Evolutionary conservation across 805 yeast species (phyloP), one percentile per base, ranked within the genome.

Genomic region (Candida sphagnicola): DNA sequence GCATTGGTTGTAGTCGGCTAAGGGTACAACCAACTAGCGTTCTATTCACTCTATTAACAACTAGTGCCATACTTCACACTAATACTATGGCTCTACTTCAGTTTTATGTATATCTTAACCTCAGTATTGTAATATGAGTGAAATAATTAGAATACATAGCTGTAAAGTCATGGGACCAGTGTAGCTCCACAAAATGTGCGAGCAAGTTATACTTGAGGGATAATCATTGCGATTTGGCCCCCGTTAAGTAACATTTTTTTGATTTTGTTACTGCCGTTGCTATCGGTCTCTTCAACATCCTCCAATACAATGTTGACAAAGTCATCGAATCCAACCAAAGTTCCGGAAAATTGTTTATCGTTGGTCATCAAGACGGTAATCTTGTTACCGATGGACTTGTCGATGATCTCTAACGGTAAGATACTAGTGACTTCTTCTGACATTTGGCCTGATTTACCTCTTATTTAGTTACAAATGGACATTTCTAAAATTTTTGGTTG

Each of bases 321-420:
- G 61, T 93, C 98, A 58, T 93, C 99, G 60, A 91, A 91, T 1
- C 98, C 98, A 19, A 84, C 77, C 37, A 93, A 69, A 3, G 80
- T 86, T 1, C 99, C 99, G n/a, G 76, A 74, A 57, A 88, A 93
- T 57, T 90, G 97, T 57, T 78, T 78, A 42, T 73, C 69, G 44
- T 62, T 67, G 32, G 74, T 56, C 64, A 87, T 69, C 37, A 87
- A 71, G 18, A 89, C 85, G 75, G 85, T 78, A 29, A 91, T 79
- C 39, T 75, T 72, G 23, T 87, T 79, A 13, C 95, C 96, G 28
- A 91, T 80, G 44, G 90, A 80, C 60, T 81, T 83, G 61, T 93
- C 97, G 28, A 91, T 85, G 36, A 88, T 75, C 60, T 90, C 98
- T 44, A 89, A 67, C 4, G 96, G 96, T 35, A 84, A 67, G 11